These are phyloP conservation scores for Agastache rugosa DNA, from an alignment of 257 asterid species.

Conservation along the genomic window DNA sequence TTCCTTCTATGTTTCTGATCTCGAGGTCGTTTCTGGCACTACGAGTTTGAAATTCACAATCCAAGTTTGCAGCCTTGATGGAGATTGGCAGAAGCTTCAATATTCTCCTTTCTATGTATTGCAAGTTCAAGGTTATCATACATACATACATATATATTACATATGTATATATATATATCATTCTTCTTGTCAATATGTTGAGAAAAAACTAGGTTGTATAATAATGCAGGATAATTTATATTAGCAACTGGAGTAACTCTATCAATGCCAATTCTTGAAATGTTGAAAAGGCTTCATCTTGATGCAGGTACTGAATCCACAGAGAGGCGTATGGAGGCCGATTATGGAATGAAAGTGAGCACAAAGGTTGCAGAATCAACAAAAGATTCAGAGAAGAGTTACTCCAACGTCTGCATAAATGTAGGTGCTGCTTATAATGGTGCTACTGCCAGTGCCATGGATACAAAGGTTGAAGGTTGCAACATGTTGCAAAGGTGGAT, in stretches of 20 bases:
- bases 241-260: no score
- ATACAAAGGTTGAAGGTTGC: neutral
- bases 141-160: no score
- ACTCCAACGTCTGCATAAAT: neutral
- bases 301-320: neutral
- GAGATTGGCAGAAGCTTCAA: neutral
- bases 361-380: neutral
- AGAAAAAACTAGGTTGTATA: no score
- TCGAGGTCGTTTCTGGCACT: neutral
- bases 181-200: no score
- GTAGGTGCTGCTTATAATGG: neutral
- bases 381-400: neutral
- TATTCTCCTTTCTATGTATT: neutral
- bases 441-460: neutral
- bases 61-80: neutral
- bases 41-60: neutral
- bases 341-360: neutral
- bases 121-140: neutral
- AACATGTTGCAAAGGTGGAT: no score
- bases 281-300: neutral
- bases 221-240: no score
- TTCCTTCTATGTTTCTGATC: neutral
- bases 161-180: neutral
- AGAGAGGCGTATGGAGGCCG: neutral
- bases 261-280: neutral